phyloP scores from a whole-genome alignment of 2,329 filamentous ascomycete species.

The Beauveria rudraprayagi region DNA sequence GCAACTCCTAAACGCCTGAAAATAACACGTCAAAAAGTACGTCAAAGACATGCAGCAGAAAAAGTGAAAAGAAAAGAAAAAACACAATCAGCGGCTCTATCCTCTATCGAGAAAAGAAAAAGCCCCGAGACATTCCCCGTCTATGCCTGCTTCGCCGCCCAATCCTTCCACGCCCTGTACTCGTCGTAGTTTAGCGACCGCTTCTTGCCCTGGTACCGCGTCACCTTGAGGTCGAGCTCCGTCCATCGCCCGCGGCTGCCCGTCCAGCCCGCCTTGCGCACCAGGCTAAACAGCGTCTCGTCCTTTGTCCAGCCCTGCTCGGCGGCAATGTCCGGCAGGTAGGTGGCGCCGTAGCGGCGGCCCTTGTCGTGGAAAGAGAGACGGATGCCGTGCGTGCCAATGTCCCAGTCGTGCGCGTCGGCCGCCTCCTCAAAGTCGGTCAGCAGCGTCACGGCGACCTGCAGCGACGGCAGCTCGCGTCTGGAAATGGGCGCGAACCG shows the following conservation, averaged over 20 bases:
- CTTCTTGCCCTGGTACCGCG: conserved; percentile 82
- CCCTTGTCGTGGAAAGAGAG: conserved; percentile 74
- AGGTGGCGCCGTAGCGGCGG: conserved; percentile 73
- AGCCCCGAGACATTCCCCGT: not conserved
- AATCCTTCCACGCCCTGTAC: conserved; percentile 73
- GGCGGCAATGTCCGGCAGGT: conserved; percentile 80
- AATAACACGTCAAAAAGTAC: too few relatives aligned
- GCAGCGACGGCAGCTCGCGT: conserved; percentile 48
- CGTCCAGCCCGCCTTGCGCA: conserved; percentile 90
- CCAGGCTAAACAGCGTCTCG: conserved; percentile 79
- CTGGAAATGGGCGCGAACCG: conserved; percentile 50
- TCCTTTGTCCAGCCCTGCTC: conserved; percentile 96
- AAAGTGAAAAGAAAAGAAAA: not conserved
- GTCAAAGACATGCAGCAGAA: not conserved
- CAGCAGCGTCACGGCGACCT: conserved; percentile 70
- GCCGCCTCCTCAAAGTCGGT: conserved; percentile 73
- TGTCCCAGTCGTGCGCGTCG: conserved; percentile 72
- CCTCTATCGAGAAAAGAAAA: not conserved
- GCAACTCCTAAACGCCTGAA: too few relatives aligned
- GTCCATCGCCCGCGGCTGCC: conserved; percentile 74
- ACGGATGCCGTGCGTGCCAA: conserved; percentile 79
- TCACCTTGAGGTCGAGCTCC: conserved; percentile 68
- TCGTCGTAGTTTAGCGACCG: conserved; percentile 61
- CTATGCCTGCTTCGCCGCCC: conserved; percentile 39
- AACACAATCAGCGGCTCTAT: not conserved